phyloP scores from a whole-genome alignment of 371 early-diverging fungal species.

The Circinella minor region DNA sequence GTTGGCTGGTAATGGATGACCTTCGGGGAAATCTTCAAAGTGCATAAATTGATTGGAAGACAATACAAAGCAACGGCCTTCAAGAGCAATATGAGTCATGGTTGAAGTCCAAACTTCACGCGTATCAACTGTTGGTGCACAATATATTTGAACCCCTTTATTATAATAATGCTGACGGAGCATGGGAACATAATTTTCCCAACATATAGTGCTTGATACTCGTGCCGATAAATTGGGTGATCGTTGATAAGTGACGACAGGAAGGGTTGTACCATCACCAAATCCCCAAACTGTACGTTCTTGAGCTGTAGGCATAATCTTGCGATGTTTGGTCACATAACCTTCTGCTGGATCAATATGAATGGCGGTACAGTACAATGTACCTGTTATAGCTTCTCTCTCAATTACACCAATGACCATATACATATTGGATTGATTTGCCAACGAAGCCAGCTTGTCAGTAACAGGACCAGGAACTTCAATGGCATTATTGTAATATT shows the following conservation, averaged over 20 bases:
- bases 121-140: conserved; percentile 30
- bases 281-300: conserved; percentile 27
- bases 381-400: conserved; percentile 13
- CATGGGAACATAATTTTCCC: conserved; percentile 36
- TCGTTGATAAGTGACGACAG: conserved; percentile 14
- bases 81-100: conserved; percentile 30
- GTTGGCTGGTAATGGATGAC: conserved; percentile 11
- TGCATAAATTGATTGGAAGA: conserved; percentile 23
- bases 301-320: conserved; percentile 29
- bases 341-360: conserved; percentile 21
- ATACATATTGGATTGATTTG: conserved; percentile 13
- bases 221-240: conserved; percentile 5
- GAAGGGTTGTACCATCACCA: conserved; percentile 27
- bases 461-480: conserved; percentile 23
- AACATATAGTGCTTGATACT: conserved; percentile 24
- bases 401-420: conserved; percentile 32
- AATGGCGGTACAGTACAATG: conserved; percentile 25
- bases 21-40: conserved; percentile 24
- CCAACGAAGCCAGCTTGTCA: conserved; percentile 15
- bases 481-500: conserved; percentile 19
- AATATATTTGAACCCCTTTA: conserved; percentile 27
- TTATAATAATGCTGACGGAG: conserved; percentile 19
- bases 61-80: conserved; percentile 32
- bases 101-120: conserved; percentile 20
- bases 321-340: conserved; percentile 26